Base-by-base conservation (phyloP, 345 rosid species). In the Streptanthus diversifolius region DNA sequence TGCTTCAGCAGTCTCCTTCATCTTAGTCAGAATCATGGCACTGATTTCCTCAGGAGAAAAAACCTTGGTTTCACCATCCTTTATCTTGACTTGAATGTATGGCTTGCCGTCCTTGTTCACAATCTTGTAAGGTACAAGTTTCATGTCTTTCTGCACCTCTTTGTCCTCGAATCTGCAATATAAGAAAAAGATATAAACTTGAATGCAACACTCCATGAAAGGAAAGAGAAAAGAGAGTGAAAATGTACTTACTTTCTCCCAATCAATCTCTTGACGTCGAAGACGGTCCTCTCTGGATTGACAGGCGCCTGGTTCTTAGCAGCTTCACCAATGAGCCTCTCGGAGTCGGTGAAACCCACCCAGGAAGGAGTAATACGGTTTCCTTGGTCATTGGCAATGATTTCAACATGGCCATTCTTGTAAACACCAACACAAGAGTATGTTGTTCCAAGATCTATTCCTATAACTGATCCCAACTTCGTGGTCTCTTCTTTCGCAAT, bases 1-100 rank as follows among this genome's bases (percentile, higher is more conserved):
- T 11, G 98, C 96, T 67, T 93, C 96, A 0, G 98, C 98, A 10
- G 98, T 93, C 83, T 93, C 98, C 87, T 93, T 93, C 98, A 90
- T 93, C 87, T 93, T 93, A 11, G 63, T 86, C 74, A 93, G 61
- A 58, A 93, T 13, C 98, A 91, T 93, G 36, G 98, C 98, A 63
- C 98, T 93, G 63, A 93, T 63, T 80, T 93, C 98, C 80, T 93
- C 98, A 41, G 97, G 98, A 71, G 91, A 85, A 85, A 93, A 91
- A 44, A 89, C 95, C 83, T 93, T 93, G 55, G 95, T 89, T 77
- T 93, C 97, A 7, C 98, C 97, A 60, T 91, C 98, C 89, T 87
- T 91, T 45, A 91, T 84, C 79, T 83, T 75, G 4, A 93, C 98
- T 59, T 88, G 92, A 72, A 93, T 93, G 72, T 91, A 93, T 36